These are phyloP conservation scores for Diaporthe humulicola DNA, from an alignment of 2,329 filamentous ascomycete genomes.

Conservation along the genomic window DNA sequence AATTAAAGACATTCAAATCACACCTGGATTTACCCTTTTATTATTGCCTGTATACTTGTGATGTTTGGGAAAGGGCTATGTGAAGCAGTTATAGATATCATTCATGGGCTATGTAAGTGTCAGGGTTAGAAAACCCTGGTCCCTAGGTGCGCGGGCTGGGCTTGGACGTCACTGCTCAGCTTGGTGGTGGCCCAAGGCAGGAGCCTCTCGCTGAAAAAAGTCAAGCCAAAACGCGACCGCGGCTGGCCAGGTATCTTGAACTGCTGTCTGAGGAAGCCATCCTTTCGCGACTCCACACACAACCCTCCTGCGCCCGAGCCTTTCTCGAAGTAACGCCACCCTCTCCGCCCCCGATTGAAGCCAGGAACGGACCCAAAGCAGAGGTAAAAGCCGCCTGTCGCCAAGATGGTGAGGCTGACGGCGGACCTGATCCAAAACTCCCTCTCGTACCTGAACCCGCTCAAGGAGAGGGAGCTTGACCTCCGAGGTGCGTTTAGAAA, in stretches of 20 bases:
- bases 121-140: conserved; percentile 20
- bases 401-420: conserved; percentile 86
- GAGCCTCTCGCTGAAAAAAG: conserved; percentile 14
- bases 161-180: conserved; percentile 21
- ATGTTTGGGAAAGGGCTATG: too few relatives aligned
- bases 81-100: not conserved
- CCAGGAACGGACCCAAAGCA: conserved; percentile 20
- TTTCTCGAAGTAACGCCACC: not conserved
- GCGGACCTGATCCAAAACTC: conserved; percentile 94
- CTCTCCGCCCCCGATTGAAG: not conserved
- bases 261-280: not conserved
- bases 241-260: conserved; percentile 14
- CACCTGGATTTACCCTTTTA: too few relatives aligned
- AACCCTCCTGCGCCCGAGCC: not conserved
- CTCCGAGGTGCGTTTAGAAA: conserved; percentile 97
- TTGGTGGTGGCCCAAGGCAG: not conserved
- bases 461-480: conserved; percentile 99
- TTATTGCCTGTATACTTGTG: not conserved
- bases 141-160: not conserved
- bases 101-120: not conserved
- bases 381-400: conserved; percentile 40
- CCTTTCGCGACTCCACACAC: not conserved
- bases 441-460: conserved; percentile 97
- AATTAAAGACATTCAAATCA: not conserved
- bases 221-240: conserved; percentile 36